Base-by-base conservation (phyloP, 1,139 yeast genomes). In the Hyphopichia wangnamkhiaoensis region DNA sequence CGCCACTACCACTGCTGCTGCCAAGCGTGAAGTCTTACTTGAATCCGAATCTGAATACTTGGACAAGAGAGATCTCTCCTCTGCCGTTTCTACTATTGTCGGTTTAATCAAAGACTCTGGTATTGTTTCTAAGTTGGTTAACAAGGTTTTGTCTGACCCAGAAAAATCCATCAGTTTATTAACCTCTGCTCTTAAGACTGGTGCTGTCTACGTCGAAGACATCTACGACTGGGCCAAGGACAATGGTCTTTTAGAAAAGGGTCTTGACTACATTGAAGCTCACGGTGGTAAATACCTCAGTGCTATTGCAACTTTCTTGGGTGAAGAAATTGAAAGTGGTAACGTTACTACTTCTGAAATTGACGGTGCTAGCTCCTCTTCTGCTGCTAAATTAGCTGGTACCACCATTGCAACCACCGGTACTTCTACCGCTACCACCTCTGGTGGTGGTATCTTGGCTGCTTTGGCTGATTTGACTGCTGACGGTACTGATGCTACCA, bases 91-190 rank as follows among this genome's bases (percentile, higher is more conserved):
- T 15, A 48, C 54, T 34, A 55, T 71, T 41, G 63, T 60, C 43
- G 37, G 39, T 17, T 59, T 54, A 41, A 61, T 72, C 45, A 53
- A 58, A 50, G 52, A 56, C 49, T 63, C 76, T 19, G 76, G 76
- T 29, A 49, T 71, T 36, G 61, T 71, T 28, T 49, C 53, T 38
- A 39, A 49, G 33, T 56, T 70, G 39, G 46, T 71, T 44, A 51
- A 59, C 46, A 65, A 63, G 54, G 66, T 65, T 31, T 50, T 65
- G 50, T 61, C 61, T 32, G 61, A 72, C 61, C 77, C 78, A 41
- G 42, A 51, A 36, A 60, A 65, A 34, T 50, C 71, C 37, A 53
- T 70, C 41, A 40, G 47, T 31, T 63, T 68, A 51, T 59, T 70
- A 51, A 52, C 66, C 37, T 50, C 64, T 32, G 71, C 63, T 31